Evolutionary conservation across 1,139 yeast genomes (phyloP), one percentile per base, ranked within the genome.

Genomic region (Arxiozyma bovina): DNA sequence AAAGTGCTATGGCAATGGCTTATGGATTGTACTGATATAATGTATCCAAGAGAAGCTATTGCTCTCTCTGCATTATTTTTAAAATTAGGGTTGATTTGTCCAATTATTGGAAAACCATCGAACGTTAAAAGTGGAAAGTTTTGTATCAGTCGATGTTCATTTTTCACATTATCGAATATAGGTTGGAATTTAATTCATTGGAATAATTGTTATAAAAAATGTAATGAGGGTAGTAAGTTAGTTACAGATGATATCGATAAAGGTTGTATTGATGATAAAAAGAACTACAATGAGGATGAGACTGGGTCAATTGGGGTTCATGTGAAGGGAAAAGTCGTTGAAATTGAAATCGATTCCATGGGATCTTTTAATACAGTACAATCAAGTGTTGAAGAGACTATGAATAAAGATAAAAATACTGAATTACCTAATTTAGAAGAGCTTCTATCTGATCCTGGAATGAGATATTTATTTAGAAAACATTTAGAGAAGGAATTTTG

Each of bases 1-100:
- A 86, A 87, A 61, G 85, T 95, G 0, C 74, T 86, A 1, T 77
- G 83, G 69, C 96, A 89, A 64, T 93, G 97, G 96, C 63, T 91
- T 20, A 77, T 85, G 79, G 98, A 91, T 60, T 91, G 97, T 65
- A 85, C 96, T 0, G 94, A 88, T 63, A 74, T 84, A 1, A 70
- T 83, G 58, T 75, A 77, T 53, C 67, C 73, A 0, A 71, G 73
- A 3, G 95, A 88, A 58, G 96, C 93, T 0, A 64, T 73, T 0
- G 77, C 77, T 17, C 70, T 91, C 17, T 83, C 85, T 0, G 74
- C 77, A n/a, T 68, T 80, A 42, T 78, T 91, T 59, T 58, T 85
- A 22, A 73, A 71, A 42, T 68, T 74, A 41, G 78, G 77, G 0
- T 71, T 87, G 9, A 72, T 90, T 12, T 70, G 68, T 50, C 79